Conservation (phyloP, 2,329 filamentous ascomycete genomes). For the Neofusicoccum laricinum region DNA sequence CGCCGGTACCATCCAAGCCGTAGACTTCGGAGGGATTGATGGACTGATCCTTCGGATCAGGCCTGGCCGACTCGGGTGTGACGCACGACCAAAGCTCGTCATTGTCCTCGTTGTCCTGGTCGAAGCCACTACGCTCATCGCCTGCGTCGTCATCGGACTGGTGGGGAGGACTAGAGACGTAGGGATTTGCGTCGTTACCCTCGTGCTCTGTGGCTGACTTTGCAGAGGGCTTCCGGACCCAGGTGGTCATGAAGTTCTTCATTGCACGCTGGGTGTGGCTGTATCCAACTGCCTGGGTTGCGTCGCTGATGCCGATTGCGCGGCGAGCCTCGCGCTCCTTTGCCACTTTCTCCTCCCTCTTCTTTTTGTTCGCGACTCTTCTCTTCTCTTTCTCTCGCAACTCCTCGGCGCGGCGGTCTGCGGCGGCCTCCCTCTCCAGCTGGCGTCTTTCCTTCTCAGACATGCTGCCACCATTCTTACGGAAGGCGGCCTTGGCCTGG, state of each 20-base stretch:
- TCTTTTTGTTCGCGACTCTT: constrained; percentile 16
- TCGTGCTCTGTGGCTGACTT: neutral
- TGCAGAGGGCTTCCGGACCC: constrained; percentile 31
- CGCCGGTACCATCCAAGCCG: no score
- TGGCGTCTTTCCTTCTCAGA: constrained; percentile 28
- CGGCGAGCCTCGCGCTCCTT: constrained; percentile 30
- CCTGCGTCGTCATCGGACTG: neutral
- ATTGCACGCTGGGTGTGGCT: constrained; percentile 35
- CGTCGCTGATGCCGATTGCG: constrained; percentile 32
- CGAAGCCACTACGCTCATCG: neutral
- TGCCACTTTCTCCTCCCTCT: constrained; percentile 29
- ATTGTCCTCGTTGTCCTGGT: neutral
- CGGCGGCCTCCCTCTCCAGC: constrained; percentile 29
- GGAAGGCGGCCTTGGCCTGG: constrained; percentile 33
- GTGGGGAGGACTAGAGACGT: neutral
- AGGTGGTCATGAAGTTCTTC: constrained; percentile 24
- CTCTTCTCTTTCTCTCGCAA: constrained; percentile 33
- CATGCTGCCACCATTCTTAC: constrained; percentile 27
- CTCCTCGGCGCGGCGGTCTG: constrained; percentile 32
- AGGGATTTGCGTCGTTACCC: neutral
- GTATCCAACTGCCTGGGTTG: constrained; percentile 39
- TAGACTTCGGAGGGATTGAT: no score
- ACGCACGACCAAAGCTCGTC: neutral
- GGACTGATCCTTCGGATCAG: no score
- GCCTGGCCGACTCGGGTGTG: no score